Evolutionary conservation across 352 stramenopile species (phyloP), one percentile per base, ranked within the genome.

Genomic region (Phytophthora sp.): DNA sequence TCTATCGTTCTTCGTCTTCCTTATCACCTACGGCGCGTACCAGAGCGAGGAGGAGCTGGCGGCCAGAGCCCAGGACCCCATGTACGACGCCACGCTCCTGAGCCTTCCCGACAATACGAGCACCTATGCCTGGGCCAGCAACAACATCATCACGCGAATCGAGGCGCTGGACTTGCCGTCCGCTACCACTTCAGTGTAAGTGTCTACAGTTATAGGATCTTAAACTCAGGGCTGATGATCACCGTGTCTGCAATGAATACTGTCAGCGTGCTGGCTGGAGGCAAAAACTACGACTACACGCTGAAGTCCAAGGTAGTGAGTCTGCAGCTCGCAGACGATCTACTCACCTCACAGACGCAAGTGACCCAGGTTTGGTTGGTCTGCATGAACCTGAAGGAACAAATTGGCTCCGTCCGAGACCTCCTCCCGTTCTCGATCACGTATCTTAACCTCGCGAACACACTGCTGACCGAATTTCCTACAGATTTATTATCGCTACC

Each of bases 371-470:
- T 74, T 18, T 55, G 36, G 61, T 24, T 72, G 21, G 33, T 70
- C 18, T 61, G 49, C 9, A 58, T 79, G 0, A 65, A 74, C 27
- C 33, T 79, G 7, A 73, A 66, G 13, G 52, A 41, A 7, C 44
- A 62, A 16, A 30, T 70, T 30, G 47, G 33, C 1, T 65, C 55
- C 31, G 52, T 75, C 9, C 53, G 66, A 26, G 63, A 52, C 24
- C 63, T 76, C 29, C 46, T 61, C 1, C 71, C 66, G 3, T 63
- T 57, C 23, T 54, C 67, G 2, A 39, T 63, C 18, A 51, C 50
- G 9, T 49, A 68, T 26, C 44, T 76, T 33, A 76, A 73, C 16
- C 67, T 73, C 2, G 66, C 53, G 20, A 79, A 79, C 20, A 67
- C 70, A 23, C 38, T 79, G 15, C 36, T 79, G 3, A 23, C 65